phyloP scores from a whole-genome alignment of 139 green algal genomes.

The Picochlorum sp. region DNA sequence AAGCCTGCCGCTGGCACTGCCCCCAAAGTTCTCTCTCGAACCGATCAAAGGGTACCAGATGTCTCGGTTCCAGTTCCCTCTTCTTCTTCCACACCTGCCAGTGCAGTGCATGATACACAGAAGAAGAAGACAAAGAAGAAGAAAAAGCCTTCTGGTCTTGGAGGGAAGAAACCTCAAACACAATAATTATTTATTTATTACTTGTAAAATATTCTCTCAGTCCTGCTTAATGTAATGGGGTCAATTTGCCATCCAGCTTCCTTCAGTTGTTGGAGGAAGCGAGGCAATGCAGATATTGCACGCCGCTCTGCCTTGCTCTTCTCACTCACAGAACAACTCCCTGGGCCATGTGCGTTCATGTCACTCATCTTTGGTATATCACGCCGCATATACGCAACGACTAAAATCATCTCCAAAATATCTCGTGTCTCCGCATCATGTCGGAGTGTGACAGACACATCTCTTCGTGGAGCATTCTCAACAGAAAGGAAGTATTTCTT shows the following conservation, averaged over 20 bases:
- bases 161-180: too few relatives aligned
- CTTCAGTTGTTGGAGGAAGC: slow-evolving; percentile 20
- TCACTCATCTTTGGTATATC: not conserved
- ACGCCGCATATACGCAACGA: slow-evolving; percentile 48
- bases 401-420: slow-evolving; percentile 49
- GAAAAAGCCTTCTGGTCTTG: too few relatives aligned
- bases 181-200: not conserved
- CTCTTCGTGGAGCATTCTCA: not conserved
- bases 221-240: slow-evolving; percentile 51
- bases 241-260: slow-evolving; percentile 34
- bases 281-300: slow-evolving; percentile 2
- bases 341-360: not conserved
- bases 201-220: slow-evolving; percentile 41
- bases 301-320: not conserved
- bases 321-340: not conserved
- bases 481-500: not conserved
- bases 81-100: too few relatives aligned
- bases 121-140: too few relatives aligned
- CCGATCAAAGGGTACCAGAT: too few relatives aligned
- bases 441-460: not conserved
- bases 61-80: too few relatives aligned
- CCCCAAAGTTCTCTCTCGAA: too few relatives aligned
- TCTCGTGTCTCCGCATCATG: slow-evolving; percentile 13
- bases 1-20: too few relatives aligned
- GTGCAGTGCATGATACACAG: too few relatives aligned